These are phyloP conservation scores for Mycena vitilis DNA, from an alignment of 768 basidiomycete species.

Conservation along the genomic window DNA sequence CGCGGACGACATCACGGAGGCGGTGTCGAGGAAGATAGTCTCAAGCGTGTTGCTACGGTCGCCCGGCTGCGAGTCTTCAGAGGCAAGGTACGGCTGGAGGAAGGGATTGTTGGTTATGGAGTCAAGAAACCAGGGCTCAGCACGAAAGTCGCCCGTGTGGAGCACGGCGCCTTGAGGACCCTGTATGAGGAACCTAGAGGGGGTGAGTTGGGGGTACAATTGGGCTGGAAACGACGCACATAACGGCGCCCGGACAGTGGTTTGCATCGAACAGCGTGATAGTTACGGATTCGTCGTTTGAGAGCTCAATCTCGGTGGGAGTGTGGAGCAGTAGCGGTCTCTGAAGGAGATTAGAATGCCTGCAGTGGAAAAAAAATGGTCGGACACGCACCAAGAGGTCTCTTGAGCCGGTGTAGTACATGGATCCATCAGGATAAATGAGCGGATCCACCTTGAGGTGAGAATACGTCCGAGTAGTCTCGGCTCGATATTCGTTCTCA, in stretches of 20 bases:
- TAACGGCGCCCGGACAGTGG: conserved; percentile 94
- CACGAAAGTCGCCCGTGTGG: conserved; percentile 94
- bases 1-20: conserved; percentile 64
- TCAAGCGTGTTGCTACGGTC: conserved; percentile 61
- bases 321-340: conserved; percentile 68
- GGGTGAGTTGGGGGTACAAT: background rate
- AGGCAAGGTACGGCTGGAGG: conserved; percentile 75
- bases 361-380: background rate
- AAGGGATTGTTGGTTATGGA: conserved; percentile 75
- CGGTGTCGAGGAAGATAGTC: conserved; percentile 88
- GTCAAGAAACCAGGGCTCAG: conserved; percentile 85
- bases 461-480: conserved; percentile 68
- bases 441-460: conserved; percentile 74
- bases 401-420: conserved; percentile 63
- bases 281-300: conserved; percentile 66
- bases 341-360: conserved; percentile 47
- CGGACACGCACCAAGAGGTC: conserved; percentile 71
- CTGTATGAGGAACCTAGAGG: conserved; percentile 84
- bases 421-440: conserved; percentile 57
- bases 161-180: conserved; percentile 77
- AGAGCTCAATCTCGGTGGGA: conserved; percentile 72
- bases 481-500: conserved; percentile 61
- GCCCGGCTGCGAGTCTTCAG: conserved; percentile 34
- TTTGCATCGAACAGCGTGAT: conserved; percentile 92
- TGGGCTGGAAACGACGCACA: conserved; percentile 60